phyloP scores from a whole-genome alignment of 2,329 filamentous ascomycete genomes.

The Parastagonospora nodorum region DNA sequence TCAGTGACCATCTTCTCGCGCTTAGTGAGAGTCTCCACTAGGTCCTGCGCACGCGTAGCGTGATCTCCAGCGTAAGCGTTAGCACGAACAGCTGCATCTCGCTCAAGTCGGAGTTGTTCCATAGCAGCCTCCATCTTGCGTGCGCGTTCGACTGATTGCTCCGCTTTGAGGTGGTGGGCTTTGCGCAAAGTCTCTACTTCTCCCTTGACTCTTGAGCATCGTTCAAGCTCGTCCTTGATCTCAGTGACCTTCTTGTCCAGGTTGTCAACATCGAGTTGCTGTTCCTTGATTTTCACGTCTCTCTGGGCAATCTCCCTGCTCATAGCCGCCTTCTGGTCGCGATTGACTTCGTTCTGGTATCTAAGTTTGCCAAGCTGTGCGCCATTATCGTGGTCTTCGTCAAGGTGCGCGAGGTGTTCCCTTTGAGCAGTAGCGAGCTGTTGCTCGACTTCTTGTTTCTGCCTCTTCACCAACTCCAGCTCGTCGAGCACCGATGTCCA shows the following conservation, averaged over 20 bases:
- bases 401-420: not conserved
- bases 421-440: constrained; percentile 1
- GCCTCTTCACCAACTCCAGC: not conserved
- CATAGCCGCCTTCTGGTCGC: constrained; percentile 23
- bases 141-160: not conserved
- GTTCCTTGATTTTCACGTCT: constrained; percentile 17
- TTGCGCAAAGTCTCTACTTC: constrained; percentile 15
- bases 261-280: constrained; percentile 17
- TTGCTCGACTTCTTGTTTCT: constrained; percentile 10
- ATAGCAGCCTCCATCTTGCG: not conserved
- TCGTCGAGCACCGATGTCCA: constrained; percentile 7
- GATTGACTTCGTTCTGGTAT: constrained; percentile 23
- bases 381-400: constrained; percentile 1
- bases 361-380: constrained; percentile 16
- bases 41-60: constrained; percentile 1
- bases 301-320: constrained; percentile 18
- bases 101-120: not conserved
- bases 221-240: not conserved
- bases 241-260: constrained; percentile 5
- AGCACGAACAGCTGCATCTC: constrained; percentile 3
- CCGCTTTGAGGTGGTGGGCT: not conserved
- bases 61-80: constrained; percentile 4
- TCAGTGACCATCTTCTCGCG: constrained; percentile 14
- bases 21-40: constrained; percentile 10
- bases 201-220: not conserved